Conservation (phyloP, 2,329 filamentous ascomycete genomes). For the Diaporthe citri region DNA sequence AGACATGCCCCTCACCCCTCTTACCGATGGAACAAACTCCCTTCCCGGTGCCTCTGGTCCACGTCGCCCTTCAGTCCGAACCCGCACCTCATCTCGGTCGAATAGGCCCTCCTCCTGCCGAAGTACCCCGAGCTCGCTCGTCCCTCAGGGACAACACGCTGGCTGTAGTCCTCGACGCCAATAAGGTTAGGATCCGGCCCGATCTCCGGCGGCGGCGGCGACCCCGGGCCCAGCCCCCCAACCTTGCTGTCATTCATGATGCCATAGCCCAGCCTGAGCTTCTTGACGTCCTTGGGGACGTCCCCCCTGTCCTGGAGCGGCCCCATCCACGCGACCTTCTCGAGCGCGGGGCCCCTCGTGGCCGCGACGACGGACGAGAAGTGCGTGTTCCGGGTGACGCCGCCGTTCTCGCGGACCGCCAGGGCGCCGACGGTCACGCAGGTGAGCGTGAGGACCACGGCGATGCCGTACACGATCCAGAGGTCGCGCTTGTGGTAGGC, state of each 20-base stretch:
- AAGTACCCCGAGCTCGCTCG: slow-evolving; percentile 27
- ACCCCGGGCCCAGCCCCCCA: neutral
- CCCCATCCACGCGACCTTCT: slow-evolving; percentile 48
- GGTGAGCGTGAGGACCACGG: slow-evolving; percentile 42
- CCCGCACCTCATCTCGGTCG: slow-evolving; percentile 42
- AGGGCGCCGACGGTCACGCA: slow-evolving; percentile 51
- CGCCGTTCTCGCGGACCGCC: slow-evolving; percentile 51
- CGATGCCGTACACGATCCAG: slow-evolving; percentile 49
- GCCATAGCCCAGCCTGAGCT: slow-evolving; percentile 45
- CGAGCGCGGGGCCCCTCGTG: slow-evolving; percentile 55
- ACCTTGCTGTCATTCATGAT: slow-evolving; percentile 37
- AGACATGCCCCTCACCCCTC: neutral
- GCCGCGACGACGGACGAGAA: slow-evolving; percentile 58
- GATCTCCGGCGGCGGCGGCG: neutral
- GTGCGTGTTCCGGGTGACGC: slow-evolving; percentile 52
- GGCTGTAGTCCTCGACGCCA: slow-evolving; percentile 31
- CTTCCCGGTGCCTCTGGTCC: slow-evolving; percentile 35
- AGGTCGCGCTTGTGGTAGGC: slow-evolving; percentile 50
- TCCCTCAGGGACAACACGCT: neutral
- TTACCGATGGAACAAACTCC: slow-evolving; percentile 37
- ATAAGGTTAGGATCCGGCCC: slow-evolving; percentile 22
- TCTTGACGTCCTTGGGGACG: slow-evolving; percentile 44
- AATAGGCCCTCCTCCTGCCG: slow-evolving; percentile 18
- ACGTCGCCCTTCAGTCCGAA: slow-evolving; percentile 46
- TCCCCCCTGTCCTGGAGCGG: slow-evolving; percentile 38